Conservation (phyloP, 495 filamentous ascomycete species). For the Penicillium crystallinum region DNA sequence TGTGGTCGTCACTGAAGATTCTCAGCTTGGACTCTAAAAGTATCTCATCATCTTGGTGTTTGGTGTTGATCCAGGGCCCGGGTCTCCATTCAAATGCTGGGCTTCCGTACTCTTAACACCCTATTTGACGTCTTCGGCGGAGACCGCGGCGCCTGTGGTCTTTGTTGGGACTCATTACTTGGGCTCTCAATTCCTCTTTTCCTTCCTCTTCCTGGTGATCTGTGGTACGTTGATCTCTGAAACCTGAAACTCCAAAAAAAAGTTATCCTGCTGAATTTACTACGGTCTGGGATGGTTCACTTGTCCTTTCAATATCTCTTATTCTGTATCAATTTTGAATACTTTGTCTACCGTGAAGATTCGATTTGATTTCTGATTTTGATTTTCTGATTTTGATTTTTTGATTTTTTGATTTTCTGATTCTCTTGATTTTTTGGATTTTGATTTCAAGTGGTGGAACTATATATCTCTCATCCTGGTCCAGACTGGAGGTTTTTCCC, state of each 20-base stretch:
- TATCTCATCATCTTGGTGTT: neutral
- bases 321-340: neutral
- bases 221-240: neutral
- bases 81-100: neutral
- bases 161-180: neutral
- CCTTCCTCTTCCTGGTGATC: neutral
- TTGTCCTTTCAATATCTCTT: neutral
- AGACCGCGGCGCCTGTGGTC: neutral
- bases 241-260: neutral
- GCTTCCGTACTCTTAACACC: no score
- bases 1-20: neutral
- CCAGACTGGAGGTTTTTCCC: neutral
- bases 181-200: neutral
- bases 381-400: neutral
- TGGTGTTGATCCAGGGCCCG: neutral
- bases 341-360: no score
- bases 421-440: neutral
- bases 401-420: neutral
- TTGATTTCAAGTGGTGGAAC: neutral
- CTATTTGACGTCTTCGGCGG: neutral
- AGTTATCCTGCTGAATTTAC: neutral
- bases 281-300: neutral
- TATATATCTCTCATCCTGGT: conserved; percentile 3
- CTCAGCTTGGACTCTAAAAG: neutral
- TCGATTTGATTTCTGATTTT: no score